Evolutionary conservation across 805 yeast species (phyloP).

Genomic region (Isabelozyma rhagii): DNA sequence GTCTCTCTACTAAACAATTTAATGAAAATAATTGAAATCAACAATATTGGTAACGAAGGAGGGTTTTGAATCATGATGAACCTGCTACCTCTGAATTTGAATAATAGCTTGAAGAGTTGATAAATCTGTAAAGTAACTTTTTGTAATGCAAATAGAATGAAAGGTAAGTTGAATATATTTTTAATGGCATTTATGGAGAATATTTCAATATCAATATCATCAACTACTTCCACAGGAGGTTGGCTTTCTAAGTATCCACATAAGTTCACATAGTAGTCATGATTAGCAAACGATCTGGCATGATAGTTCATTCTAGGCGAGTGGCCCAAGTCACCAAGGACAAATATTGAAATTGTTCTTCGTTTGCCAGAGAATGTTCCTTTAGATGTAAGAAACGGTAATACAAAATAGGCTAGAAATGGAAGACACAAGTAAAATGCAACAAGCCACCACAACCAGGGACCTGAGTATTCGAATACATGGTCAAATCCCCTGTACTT

Average conservation of each 20-base stretch:
- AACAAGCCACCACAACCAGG: slow-evolving; percentile 45
- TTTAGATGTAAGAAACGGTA: slow-evolving; percentile 34
- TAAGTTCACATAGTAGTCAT: slow-evolving; percentile 72
- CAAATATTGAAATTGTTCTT: slow-evolving; percentile 70
- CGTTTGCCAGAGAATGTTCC: slow-evolving; percentile 16
- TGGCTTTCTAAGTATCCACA: slow-evolving; percentile 75
- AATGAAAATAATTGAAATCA: slow-evolving; percentile 56
- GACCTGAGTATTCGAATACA: slow-evolving; percentile 19
- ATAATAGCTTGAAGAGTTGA: slow-evolving; percentile 46
- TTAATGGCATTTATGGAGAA: slow-evolving; percentile 41
- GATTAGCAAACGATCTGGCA: slow-evolving; percentile 68
- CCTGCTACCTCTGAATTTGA: slow-evolving; percentile 56
- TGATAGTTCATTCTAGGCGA: slow-evolving; percentile 95
- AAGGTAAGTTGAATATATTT: slow-evolving; percentile 46
- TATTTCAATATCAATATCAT: slow-evolving; percentile 51
- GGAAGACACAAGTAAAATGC: slow-evolving; percentile 47
- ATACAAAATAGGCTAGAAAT: slow-evolving; percentile 33
- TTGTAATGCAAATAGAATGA: slow-evolving; percentile 48
- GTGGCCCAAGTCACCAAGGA: slow-evolving; percentile 90
- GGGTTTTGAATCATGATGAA: slow-evolving; percentile 85
- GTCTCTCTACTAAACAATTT: slow-evolving; percentile 49
- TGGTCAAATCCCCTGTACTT: slow-evolving; percentile 18
- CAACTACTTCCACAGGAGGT: slow-evolving; percentile 49
- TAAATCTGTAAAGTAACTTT: slow-evolving; percentile 61
- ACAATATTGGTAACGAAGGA: slow-evolving; percentile 81